Evolutionary conservation across 2,329 filamentous ascomycete species (phyloP), one percentile per base, ranked within the genome.

Genomic region (Cryphonectria naterciae): DNA sequence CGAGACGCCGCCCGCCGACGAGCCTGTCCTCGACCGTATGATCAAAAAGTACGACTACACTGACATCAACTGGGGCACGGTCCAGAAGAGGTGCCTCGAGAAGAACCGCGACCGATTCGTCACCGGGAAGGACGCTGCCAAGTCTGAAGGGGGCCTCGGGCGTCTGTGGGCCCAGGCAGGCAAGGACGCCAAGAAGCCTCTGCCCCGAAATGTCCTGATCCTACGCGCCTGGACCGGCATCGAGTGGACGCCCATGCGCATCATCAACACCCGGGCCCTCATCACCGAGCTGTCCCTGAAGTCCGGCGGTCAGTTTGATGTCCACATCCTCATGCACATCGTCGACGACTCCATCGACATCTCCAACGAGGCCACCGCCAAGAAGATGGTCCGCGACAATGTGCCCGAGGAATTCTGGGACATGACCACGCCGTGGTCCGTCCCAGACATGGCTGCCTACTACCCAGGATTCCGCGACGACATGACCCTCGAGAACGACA

Each of bases 291-390:
- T 96, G 46, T 88, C 88, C 8, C 84, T 97, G 69, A 89, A 90
- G 73, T 92, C 92, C 19, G 93, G 93, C 32, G 93, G 92, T 46
- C 90, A 95, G 80, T 97, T 94, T 77, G 89, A 94, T 75, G 89
- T 96, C 1, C 93, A 93, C 77, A 83, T 97, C 46, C 85, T 97
- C 41, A 87, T 96, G 28, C 93, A 97, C 73, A 90, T 94, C 79
- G 93, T 92, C 78, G 81, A 84, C 22, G 83, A 86, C 43, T 89
- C 92, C 65, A 91, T 88, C 80, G 84, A 88, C 74, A 80, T 86
- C 8, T 81, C 84, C 39, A 83, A 86, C 1, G 92, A 93, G 76
- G 82, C 89, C 46, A 81, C 84, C 28, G 84, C 90, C 2, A 83
- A 94, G 5, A 80, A 85, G 32, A 72, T 77, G 49, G 75, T 80